A percentile compares a stretch with the other conserved stretches of the same genome.
Conservation (phyloP, 208 protist genomes). For the Lotmaria passim region DNA sequence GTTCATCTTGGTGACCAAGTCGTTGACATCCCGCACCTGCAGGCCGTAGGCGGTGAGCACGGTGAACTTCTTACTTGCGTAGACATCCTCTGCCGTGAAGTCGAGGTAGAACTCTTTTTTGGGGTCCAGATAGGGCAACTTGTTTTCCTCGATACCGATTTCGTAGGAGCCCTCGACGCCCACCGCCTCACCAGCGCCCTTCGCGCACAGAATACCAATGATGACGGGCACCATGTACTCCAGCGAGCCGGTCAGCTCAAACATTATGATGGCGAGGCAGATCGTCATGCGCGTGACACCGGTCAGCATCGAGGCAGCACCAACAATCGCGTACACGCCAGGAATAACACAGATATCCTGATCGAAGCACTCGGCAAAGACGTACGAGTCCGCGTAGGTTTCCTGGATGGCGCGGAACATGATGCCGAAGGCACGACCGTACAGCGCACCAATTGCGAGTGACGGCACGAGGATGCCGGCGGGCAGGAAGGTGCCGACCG, state of each 20-base stretch:
- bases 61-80: conserved; percentile 52
- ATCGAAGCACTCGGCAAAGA: conserved; percentile 68
- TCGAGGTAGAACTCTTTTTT: conserved; percentile 78
- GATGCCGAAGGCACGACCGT: conserved; percentile 80
- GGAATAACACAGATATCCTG: conserved; percentile 84
- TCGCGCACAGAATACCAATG: conserved; percentile 72
- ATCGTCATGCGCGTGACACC: conserved; percentile 94
- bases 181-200: conserved; percentile 72
- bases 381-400: conserved; percentile 49
- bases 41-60: conserved; percentile 70
- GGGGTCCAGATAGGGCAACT: conserved; percentile 81
- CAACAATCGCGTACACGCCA: conserved; percentile 93
- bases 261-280: conserved; percentile 94
- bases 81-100: conserved; percentile 63
- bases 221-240: conserved; percentile 83
- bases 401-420: conserved; percentile 66
- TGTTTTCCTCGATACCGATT: conserved; percentile 75
- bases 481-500: conserved; percentile 76
- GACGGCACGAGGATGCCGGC: conserved; percentile 93
- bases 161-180: conserved; percentile 82
- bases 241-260: conserved; percentile 92
- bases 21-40: conserved; percentile 66
- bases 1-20: conserved; percentile 58
- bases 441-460: conserved; percentile 87
- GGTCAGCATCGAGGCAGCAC: conserved; percentile 90